A percentile compares a stretch with the other conserved stretches of the same genome.
Evolutionary conservation across 306 rosid species (phyloP).

Genomic region (Biancaea sappan): DNA sequence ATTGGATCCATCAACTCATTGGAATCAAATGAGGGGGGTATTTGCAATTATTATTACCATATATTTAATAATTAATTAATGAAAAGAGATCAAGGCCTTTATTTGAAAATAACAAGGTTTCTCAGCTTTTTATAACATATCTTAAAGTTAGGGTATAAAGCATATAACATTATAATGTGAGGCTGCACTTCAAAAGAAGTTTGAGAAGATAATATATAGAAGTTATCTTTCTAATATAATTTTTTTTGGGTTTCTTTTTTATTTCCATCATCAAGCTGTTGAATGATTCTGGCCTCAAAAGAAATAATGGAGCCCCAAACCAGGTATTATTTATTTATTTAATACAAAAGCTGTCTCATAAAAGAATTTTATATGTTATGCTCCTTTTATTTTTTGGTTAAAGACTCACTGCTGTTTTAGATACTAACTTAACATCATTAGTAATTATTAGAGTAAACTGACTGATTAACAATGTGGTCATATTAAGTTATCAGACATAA

Average conservation of each 20-base stretch:
- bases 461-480: too few species aligned
- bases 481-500: too few species aligned
- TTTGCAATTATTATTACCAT: slow-evolving; percentile 38
- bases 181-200: slow-evolving; percentile 39
- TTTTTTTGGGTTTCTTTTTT: background rate
- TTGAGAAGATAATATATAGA: slow-evolving; percentile 20
- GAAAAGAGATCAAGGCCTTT: background rate
- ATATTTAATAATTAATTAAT: slow-evolving; percentile 17
- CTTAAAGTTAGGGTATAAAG: slow-evolving; percentile 33
- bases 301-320: slow-evolving; percentile 48
- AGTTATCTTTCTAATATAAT: background rate
- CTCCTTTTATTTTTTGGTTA: too few species aligned
- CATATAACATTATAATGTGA: slow-evolving; percentile 32
- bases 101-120: slow-evolving; percentile 16
- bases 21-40: slow-evolving; percentile 36
- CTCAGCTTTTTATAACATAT: slow-evolving; percentile 33
- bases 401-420: too few species aligned
- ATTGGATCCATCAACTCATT: slow-evolving; percentile 44
- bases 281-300: slow-evolving; percentile 51
- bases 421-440: too few species aligned
- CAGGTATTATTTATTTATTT: slow-evolving; percentile 46
- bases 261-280: slow-evolving; percentile 42
- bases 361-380: too few species aligned
- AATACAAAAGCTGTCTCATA: slow-evolving; percentile 33
- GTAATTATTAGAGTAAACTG: too few species aligned